Percentiles rank a stretch among this genome's conserved stretches.
These are phyloP conservation scores for Paradendryphiella salina DNA, from an alignment of 2,329 filamentous ascomycete species.

Conservation along the genomic window DNA sequence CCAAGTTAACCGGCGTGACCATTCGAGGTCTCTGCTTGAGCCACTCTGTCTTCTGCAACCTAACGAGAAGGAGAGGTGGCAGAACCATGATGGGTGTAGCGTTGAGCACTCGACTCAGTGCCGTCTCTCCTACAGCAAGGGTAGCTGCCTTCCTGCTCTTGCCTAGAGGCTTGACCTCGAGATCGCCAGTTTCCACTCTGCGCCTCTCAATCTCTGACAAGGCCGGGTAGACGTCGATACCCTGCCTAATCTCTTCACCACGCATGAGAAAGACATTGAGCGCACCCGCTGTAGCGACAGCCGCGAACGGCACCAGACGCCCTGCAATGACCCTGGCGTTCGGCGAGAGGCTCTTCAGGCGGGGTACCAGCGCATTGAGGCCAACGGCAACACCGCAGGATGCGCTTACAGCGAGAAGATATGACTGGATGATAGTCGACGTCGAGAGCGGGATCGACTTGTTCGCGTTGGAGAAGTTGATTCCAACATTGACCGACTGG, in stretches of 20 bases:
- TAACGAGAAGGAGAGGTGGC: conserved; percentile 81
- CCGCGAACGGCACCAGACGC: conserved; percentile 93
- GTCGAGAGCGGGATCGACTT: conserved; percentile 89
- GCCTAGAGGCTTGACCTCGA: conserved; percentile 68
- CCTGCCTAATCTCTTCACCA: conserved; percentile 87
- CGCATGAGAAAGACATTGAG: conserved; percentile 98
- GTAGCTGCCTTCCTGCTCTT: conserved; percentile 87
- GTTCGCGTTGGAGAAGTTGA: conserved; percentile 98
- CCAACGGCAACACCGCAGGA: conserved; percentile 93
- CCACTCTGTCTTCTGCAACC: conserved; percentile 82
- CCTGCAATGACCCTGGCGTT: conserved; percentile 74
- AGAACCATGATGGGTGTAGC: conserved; percentile 97
- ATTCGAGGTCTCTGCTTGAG: conserved; percentile 74
- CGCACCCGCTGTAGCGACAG: conserved; percentile 86
- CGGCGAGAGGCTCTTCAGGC: conserved; percentile 75
- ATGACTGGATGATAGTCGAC: conserved; percentile 81
- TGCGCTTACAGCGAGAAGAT: conserved; percentile 86
- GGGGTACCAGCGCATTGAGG: conserved; percentile 85
- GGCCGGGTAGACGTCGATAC: conserved; percentile 90
- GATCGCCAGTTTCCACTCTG: conserved; percentile 65
- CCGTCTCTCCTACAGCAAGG: conserved; percentile 89
- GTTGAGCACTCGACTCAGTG: conserved; percentile 87
- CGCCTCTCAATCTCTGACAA: conserved; percentile 70
- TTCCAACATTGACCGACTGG: conserved; percentile 96
- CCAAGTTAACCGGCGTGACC: conserved; percentile 82